These are phyloP conservation scores for Basidiobolus meristosporus DNA, from an alignment of 371 early-diverging fungal genomes.

Conservation along the genomic window DNA sequence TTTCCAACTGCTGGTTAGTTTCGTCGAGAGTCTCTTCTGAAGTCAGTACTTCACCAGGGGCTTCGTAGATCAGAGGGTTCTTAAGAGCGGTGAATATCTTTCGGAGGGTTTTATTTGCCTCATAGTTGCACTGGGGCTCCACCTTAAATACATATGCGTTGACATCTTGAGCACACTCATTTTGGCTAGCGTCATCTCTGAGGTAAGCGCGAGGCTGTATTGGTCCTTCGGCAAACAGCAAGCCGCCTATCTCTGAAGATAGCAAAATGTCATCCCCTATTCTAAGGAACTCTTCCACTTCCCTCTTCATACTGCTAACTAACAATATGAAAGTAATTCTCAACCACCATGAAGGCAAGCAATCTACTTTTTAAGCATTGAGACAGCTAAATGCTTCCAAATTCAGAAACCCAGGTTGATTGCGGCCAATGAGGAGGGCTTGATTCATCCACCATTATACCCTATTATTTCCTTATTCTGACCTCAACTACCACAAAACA, in stretches of 20 bases:
- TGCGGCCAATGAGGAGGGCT: too few relatives aligned
- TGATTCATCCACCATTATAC: too few relatives aligned
- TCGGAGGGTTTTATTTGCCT: background rate
- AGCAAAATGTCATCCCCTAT: background rate
- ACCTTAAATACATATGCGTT: background rate
- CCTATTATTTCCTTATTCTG: too few relatives aligned
- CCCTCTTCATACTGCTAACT: too few relatives aligned
- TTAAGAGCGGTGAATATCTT: background rate
- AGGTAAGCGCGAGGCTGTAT: background rate
- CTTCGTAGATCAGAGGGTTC: background rate
- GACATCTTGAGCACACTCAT: background rate
- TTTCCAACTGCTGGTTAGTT: slow-evolving; percentile 4
- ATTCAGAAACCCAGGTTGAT: too few relatives aligned
- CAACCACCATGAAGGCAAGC: too few relatives aligned
- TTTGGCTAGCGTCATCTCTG: background rate
- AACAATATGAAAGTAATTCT: too few relatives aligned
- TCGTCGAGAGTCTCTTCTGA: background rate
- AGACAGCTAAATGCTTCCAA: too few relatives aligned
- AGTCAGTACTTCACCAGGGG: background rate
- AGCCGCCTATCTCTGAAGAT: background rate
- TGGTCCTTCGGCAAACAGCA: background rate
- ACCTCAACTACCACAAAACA: too few relatives aligned
- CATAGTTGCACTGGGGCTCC: background rate
- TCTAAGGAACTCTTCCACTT: background rate
- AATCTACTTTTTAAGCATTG: too few relatives aligned